Evolutionary conservation across 768 basidiomycete species (phyloP).

Genomic region (Kwoniella europaea): DNA sequence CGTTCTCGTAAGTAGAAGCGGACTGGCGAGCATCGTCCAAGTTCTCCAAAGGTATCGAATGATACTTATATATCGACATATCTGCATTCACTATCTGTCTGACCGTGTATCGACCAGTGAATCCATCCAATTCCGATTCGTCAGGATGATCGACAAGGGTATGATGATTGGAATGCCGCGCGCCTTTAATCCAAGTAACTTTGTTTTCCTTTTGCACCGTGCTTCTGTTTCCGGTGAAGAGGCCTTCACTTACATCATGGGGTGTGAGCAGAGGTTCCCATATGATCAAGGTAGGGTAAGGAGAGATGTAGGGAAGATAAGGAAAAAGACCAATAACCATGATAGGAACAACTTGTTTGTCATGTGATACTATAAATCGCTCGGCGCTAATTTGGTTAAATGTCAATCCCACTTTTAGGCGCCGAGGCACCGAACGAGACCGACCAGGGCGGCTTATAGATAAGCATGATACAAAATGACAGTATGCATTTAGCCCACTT

Average conservation of each 20-base stretch:
- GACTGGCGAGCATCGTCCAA: neutral
- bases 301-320: too few relatives aligned
- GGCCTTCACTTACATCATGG: neutral
- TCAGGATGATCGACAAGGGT: neutral
- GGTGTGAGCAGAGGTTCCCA: neutral
- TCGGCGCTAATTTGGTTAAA: too few relatives aligned
- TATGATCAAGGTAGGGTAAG: too few relatives aligned
- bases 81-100: neutral
- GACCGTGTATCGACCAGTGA: neutral
- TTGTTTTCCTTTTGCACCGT: neutral
- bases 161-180: neutral
- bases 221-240: neutral
- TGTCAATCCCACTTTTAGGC: too few relatives aligned
- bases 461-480: too few relatives aligned
- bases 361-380: too few relatives aligned
- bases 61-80: slow-evolving; percentile 6
- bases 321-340: too few relatives aligned
- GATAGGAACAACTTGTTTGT: too few relatives aligned
- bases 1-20: neutral
- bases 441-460: too few relatives aligned
- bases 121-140: slow-evolving; percentile 1
- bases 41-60: neutral
- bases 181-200: neutral
- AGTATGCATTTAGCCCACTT: too few relatives aligned
- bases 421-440: too few relatives aligned